These are phyloP conservation scores for Penicillium ochrochloron DNA, from an alignment of 495 filamentous ascomycete genomes.

Conservation along the genomic window DNA sequence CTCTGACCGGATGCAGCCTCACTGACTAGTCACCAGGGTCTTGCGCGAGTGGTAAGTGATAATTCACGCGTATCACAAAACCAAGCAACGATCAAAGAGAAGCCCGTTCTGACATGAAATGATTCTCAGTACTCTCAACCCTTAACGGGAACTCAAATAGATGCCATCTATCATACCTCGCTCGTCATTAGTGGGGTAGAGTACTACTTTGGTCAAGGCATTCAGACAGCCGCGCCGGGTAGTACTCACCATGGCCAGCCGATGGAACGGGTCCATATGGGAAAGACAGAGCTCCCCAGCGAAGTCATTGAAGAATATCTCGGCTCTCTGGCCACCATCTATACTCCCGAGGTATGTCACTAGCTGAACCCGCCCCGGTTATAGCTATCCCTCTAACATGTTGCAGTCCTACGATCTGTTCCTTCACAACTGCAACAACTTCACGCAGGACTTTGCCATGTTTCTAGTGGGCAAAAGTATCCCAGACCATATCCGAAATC, in stretches of 20 bases:
- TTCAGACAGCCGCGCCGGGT: slow-evolving; percentile 80
- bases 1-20: neutral
- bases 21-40: slow-evolving; percentile 41
- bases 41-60: slow-evolving; percentile 50
- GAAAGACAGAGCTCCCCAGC: slow-evolving; percentile 74
- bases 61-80: slow-evolving; percentile 17
- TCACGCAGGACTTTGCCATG: slow-evolving; percentile 89
- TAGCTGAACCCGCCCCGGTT: neutral
- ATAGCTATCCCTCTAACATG: slow-evolving; percentile 2
- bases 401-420: slow-evolving; percentile 83
- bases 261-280: slow-evolving; percentile 75
- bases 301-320: slow-evolving; percentile 91
- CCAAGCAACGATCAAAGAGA: neutral
- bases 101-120: slow-evolving; percentile 17
- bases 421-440: slow-evolving; percentile 97
- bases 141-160: slow-evolving; percentile 71
- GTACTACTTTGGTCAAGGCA: slow-evolving; percentile 75
- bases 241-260: slow-evolving; percentile 84
- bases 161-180: slow-evolving; percentile 91
- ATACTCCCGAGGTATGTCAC: slow-evolving; percentile 71
- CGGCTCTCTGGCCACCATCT: slow-evolving; percentile 78
- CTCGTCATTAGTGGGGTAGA: slow-evolving; percentile 80
- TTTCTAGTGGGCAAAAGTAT: slow-evolving; percentile 91
- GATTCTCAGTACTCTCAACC: slow-evolving; percentile 51
- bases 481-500: slow-evolving; percentile 82